Percentiles rank a stretch among this genome's conserved stretches.
phyloP scores from a whole-genome alignment of 768 basidiomycete species.

The Saitozyma podzolica region DNA sequence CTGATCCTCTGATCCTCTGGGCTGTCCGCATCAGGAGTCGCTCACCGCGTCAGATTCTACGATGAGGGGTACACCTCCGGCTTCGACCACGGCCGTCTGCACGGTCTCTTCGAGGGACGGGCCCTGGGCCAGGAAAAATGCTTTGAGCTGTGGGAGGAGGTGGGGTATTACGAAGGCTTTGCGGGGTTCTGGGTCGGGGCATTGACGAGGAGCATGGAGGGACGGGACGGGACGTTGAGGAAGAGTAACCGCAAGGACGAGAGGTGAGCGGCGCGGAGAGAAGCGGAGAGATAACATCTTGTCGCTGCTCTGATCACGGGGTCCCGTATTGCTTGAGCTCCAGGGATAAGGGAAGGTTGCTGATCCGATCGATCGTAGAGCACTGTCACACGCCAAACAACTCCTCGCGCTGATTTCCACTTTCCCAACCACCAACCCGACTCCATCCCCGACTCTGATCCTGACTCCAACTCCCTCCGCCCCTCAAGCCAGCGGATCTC shows the following conservation, averaged over 20 bases:
- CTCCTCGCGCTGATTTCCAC: slow-evolving; percentile 70
- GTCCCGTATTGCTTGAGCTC: not conserved
- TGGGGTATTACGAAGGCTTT: slow-evolving; percentile 89
- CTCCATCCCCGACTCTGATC: slow-evolving; percentile 34
- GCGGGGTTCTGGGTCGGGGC: slow-evolving; percentile 62
- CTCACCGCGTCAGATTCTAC: slow-evolving; percentile 65
- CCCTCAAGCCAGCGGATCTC: slow-evolving; percentile 24
- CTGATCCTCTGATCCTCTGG: too few species aligned
- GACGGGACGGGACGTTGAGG: not conserved
- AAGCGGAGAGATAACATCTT: not conserved
- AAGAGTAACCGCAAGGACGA: slow-evolving; percentile 27
- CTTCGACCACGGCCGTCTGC: slow-evolving; percentile 78
- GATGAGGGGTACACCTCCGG: slow-evolving; percentile 75
- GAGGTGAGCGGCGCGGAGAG: slow-evolving; percentile 46
- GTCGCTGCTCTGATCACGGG: not conserved
- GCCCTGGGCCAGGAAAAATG: slow-evolving; percentile 85
- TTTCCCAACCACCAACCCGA: slow-evolving; percentile 77
- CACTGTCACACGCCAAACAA: slow-evolving; percentile 63
- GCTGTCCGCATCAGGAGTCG: not conserved
- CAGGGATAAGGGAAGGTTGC: not conserved
- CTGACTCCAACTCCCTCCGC: slow-evolving; percentile 2
- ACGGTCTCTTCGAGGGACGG: slow-evolving; percentile 87
- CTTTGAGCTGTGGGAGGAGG: slow-evolving; percentile 95
- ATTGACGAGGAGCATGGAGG: slow-evolving; percentile 6
- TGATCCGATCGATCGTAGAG: slow-evolving; percentile 16